Evolutionary conservation across 768 basidiomycete genomes (phyloP).

Genomic region (Termitomyces sp.): DNA sequence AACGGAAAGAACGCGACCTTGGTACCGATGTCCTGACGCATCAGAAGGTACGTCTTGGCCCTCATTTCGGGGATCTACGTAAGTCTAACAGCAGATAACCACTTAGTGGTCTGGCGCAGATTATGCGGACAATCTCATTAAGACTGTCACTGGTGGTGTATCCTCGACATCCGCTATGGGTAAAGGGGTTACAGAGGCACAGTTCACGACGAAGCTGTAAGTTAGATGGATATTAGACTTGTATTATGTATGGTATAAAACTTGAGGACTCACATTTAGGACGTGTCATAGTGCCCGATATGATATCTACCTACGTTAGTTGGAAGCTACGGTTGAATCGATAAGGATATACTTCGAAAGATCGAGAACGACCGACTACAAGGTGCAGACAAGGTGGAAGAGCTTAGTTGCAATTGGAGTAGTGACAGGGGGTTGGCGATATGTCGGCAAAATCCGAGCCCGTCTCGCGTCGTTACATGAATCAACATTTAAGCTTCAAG

Average conservation of each 20-base stretch:
- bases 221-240: constrained; percentile 4
- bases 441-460: constrained; percentile 17
- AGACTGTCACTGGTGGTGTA: constrained; percentile 96
- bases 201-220: constrained; percentile 52
- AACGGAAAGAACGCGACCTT: constrained; percentile 87
- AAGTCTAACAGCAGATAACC: constrained; percentile 9
- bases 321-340: neutral
- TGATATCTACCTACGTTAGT: neutral
- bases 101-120: constrained; percentile 91
- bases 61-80: neutral
- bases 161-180: constrained; percentile 99
- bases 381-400: neutral
- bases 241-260: constrained; percentile 5
- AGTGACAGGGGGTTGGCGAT: neutral
- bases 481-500: neutral
- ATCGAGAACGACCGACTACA: neutral
- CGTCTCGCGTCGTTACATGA: neutral
- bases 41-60: constrained; percentile 66
- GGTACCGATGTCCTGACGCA: constrained; percentile 97
- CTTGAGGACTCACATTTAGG: neutral
- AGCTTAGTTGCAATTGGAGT: neutral
- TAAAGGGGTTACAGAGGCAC: constrained; percentile 87
- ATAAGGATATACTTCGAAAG: too few species aligned
- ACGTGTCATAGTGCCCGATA: neutral
- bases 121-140: constrained; percentile 85